Evolutionary conservation across 1,284 basidiomycete species (phyloP).

Genomic region (Sanghuangporus weigelae): DNA sequence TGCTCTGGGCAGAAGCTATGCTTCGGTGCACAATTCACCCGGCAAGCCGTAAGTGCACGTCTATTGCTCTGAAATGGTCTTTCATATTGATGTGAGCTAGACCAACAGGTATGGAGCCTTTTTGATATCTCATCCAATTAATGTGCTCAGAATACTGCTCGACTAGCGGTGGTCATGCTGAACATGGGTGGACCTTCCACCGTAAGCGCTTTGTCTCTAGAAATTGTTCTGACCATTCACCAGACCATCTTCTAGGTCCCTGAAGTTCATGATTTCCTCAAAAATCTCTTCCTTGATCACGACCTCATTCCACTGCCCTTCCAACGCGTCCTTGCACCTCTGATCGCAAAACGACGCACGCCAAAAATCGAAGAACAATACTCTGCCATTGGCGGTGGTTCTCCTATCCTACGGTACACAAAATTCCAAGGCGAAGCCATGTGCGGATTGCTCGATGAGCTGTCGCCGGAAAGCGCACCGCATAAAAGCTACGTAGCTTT

Average conservation of each 20-base stretch:
- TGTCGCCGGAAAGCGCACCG: conserved; percentile 88
- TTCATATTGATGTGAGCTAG: conserved; percentile 28
- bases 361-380: conserved; percentile 96
- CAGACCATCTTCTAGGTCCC: conserved; percentile 47
- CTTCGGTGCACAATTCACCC: conserved; percentile 31
- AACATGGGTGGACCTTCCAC: conserved; percentile 99
- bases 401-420: conserved; percentile 95
- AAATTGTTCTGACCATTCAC: conserved; percentile 11
- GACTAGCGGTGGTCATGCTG: conserved; percentile 86
- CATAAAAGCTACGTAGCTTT: conserved; percentile 97
- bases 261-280: conserved; percentile 88
- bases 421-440: conserved; percentile 86
- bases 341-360: conserved; percentile 88
- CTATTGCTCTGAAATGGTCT: conserved; percentile 3
- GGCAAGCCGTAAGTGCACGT: conserved; percentile 32
- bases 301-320: conserved; percentile 97
- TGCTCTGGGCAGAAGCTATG: conserved; percentile 29
- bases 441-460: conserved; percentile 88
- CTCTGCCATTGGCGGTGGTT: conserved; percentile 91
- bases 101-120: conserved; percentile 50
- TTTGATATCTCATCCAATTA: background rate
- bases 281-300: conserved; percentile 89
- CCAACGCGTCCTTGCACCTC: conserved; percentile 82
- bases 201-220: conserved; percentile 38
- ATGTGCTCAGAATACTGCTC: background rate